Evolutionary conservation across 805 yeast species (phyloP).

Genomic region (Brettanomyces bruxellensis): DNA sequence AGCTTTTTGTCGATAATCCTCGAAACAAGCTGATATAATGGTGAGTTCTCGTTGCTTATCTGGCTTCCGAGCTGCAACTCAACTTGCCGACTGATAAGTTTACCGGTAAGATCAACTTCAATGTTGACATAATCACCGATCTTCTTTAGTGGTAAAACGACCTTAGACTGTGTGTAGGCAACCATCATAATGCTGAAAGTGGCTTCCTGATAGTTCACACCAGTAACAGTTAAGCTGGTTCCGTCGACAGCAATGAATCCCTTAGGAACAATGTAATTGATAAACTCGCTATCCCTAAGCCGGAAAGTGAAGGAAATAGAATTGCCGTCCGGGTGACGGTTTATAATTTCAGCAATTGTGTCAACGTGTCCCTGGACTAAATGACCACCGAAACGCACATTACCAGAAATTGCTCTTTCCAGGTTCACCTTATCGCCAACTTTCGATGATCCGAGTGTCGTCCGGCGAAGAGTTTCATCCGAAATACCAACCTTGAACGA

Average conservation of each 20-base stretch:
- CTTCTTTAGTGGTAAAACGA: constrained; percentile 57
- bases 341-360: constrained; percentile 63
- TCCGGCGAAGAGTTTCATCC: constrained; percentile 81
- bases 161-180: constrained; percentile 79
- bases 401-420: constrained; percentile 80
- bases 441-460: constrained; percentile 59
- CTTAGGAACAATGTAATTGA: constrained; percentile 81
- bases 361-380: constrained; percentile 98
- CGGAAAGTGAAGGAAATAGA: constrained; percentile 69
- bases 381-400: constrained; percentile 91
- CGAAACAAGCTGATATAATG: constrained; percentile 40
- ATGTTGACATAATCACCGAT: constrained; percentile 68
- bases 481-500: constrained; percentile 85
- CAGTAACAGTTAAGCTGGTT: constrained; percentile 79
- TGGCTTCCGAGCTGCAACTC: constrained; percentile 46
- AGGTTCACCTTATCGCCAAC: constrained; percentile 64
- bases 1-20: constrained; percentile 38
- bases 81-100: constrained; percentile 83
- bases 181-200: constrained; percentile 85
- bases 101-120: constrained; percentile 93
- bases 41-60: constrained; percentile 37
- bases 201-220: constrained; percentile 49
- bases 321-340: constrained; percentile 54
- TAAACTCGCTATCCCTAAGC: constrained; percentile 51
- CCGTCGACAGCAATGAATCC: constrained; percentile 95